phyloP scores from a whole-genome alignment of 768 basidiomycete genomes.

The Leccinellum albellum region DNA sequence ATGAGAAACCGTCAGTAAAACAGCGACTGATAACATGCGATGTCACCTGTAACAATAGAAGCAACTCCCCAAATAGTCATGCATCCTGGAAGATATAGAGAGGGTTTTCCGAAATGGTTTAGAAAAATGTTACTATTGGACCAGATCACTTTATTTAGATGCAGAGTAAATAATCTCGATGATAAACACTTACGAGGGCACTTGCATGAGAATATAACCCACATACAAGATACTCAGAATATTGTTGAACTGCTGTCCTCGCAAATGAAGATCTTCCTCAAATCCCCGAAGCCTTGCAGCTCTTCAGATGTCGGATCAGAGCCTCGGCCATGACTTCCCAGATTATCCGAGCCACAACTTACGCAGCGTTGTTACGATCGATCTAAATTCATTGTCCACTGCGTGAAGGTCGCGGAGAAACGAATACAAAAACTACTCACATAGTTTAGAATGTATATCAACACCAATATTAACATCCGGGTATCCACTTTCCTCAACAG shows the following conservation, averaged over 20 bases:
- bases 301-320: constrained; percentile 31
- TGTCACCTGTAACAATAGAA: constrained; percentile 50
- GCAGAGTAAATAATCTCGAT: background rate
- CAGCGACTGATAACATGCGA: background rate
- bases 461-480: constrained; percentile 34
- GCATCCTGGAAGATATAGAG: constrained; percentile 59
- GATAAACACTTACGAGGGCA: constrained; percentile 56
- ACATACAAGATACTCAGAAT: constrained; percentile 65
- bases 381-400: constrained; percentile 36
- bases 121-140: constrained; percentile 62
- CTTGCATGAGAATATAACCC: constrained; percentile 76
- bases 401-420: background rate
- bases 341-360: constrained; percentile 16
- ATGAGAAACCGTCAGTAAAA: background rate
- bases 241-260: constrained; percentile 61
- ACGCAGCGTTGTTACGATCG: constrained; percentile 72
- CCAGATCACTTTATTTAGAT: background rate
- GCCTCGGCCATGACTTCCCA: background rate
- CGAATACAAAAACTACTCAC: constrained; percentile 18
- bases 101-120: constrained; percentile 64
- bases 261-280: constrained; percentile 60
- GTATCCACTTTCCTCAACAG: constrained; percentile 36
- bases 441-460: constrained; percentile 36
- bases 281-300: constrained; percentile 73
- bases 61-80: constrained; percentile 72